These are phyloP conservation scores for Phaffomyces opuntiae DNA, from an alignment of 805 yeast genomes.

Conservation along the genomic window DNA sequence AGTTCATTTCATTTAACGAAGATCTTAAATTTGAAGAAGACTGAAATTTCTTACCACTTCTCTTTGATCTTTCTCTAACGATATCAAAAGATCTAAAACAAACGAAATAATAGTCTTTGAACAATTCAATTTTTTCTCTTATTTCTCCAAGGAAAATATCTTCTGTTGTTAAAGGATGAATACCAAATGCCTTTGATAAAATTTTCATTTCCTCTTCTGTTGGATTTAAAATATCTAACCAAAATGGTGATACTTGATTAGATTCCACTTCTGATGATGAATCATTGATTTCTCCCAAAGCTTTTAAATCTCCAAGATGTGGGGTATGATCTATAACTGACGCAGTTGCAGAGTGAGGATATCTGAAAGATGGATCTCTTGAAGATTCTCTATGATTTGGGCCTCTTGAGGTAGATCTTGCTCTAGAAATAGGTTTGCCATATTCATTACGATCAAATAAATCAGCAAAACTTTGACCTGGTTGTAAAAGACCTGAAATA, in stretches of 20 bases:
- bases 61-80: conserved; percentile 59
- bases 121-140: conserved; percentile 90
- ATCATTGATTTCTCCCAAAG: background rate
- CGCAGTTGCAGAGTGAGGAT: background rate
- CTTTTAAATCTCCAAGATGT: background rate
- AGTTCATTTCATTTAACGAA: background rate
- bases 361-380: conserved; percentile 2
- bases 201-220: conserved; percentile 97
- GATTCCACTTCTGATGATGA: background rate
- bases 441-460: conserved; percentile 45
- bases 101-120: conserved; percentile 83
- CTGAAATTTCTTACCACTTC: conserved; percentile 28
- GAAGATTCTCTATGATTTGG: background rate
- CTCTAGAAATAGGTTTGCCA: conserved; percentile 5
- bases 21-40: conserved; percentile 1
- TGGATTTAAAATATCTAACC: conserved; percentile 91
- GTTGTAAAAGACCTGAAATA: conserved; percentile 70
- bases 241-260: conserved; percentile 54
- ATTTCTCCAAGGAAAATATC: conserved; percentile 92
- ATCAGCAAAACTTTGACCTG: conserved; percentile 54
- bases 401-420: background rate
- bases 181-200: conserved; percentile 81
- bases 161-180: conserved; percentile 94
- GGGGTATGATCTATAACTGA: conserved; percentile 6
- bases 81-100: conserved; percentile 84